A percentile compares a stretch with the other conserved stretches of the same genome.
These are phyloP conservation scores for Hordeum pubiflorum DNA, from an alignment of 202 grass and related monocot genomes.

Conservation along the genomic window DNA sequence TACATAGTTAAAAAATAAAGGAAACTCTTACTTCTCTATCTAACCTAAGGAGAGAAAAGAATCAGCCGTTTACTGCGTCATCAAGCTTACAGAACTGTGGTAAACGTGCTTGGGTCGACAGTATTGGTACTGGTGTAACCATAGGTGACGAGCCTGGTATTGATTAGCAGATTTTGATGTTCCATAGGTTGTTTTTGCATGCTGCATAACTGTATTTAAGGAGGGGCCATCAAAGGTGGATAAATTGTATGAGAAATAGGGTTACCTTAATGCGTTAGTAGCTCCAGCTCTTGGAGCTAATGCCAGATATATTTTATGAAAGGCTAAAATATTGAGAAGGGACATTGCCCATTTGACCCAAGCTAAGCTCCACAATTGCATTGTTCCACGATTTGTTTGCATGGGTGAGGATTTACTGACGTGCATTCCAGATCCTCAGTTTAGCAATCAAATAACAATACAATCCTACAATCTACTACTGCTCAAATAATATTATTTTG, in stretches of 20 bases:
- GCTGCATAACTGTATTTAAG: background rate
- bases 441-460: too few species aligned
- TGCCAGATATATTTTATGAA: background rate
- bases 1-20: background rate
- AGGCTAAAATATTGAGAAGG: background rate
- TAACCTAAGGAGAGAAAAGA: background rate
- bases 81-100: background rate
- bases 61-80: background rate
- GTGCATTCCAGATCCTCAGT: too few species aligned
- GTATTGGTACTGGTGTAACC: background rate
- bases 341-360: background rate
- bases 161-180: background rate
- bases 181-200: background rate
- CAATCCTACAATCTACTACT: too few species aligned
- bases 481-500: too few species aligned
- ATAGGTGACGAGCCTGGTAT: background rate
- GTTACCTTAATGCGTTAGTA: background rate
- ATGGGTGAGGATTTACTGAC: background rate
- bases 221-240: background rate
- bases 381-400: background rate
- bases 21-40: background rate
- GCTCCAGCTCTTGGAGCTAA: background rate
- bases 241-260: background rate
- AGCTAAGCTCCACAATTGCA: background rate
- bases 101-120: background rate